Evolutionary conservation across 768 basidiomycete genomes (phyloP).

Genomic region (Plicaturopsis crispa): DNA sequence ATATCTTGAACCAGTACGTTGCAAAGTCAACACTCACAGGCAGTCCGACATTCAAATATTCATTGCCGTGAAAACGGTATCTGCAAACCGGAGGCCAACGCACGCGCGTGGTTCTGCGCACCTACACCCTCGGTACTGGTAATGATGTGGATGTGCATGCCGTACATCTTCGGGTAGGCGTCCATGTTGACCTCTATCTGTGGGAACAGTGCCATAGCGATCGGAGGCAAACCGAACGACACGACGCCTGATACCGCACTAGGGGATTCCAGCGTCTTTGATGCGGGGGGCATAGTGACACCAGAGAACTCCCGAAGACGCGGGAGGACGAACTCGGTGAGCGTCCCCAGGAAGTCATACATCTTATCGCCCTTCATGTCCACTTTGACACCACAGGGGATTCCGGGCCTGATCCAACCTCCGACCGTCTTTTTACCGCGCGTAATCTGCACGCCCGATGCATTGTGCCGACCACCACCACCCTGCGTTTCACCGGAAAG

Average conservation of each 20-base stretch:
- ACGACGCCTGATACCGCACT: slow-evolving; percentile 83
- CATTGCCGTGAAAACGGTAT: slow-evolving; percentile 68
- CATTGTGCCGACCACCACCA: slow-evolving; percentile 63
- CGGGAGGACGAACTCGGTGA: slow-evolving; percentile 94
- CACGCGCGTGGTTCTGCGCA: slow-evolving; percentile 83
- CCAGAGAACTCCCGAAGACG: slow-evolving; percentile 88
- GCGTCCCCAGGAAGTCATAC: slow-evolving; percentile 87
- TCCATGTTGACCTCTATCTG: slow-evolving; percentile 94
- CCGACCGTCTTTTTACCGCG: slow-evolving; percentile 58
- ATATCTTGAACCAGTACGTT: too few relatives aligned
- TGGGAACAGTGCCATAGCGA: slow-evolving; percentile 87
- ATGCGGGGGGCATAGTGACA: slow-evolving; percentile 67
- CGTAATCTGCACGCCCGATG: slow-evolving; percentile 75
- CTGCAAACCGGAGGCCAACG: slow-evolving; percentile 85
- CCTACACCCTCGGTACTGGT: slow-evolving; percentile 85
- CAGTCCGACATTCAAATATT: too few relatives aligned
- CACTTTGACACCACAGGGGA: slow-evolving; percentile 85
- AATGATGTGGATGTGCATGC: slow-evolving; percentile 92
- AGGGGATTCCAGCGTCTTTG: slow-evolving; percentile 62
- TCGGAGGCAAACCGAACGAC: slow-evolving; percentile 76
- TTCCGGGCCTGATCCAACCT: slow-evolving; percentile 78
- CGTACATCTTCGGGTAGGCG: slow-evolving; percentile 76
- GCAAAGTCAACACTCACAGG: too few relatives aligned
- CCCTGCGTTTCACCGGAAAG: slow-evolving; percentile 76
- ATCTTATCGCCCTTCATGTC: slow-evolving; percentile 86